Evolutionary conservation across 163 green algal species (phyloP).

Genomic region (Scenedesmus sp.): DNA sequence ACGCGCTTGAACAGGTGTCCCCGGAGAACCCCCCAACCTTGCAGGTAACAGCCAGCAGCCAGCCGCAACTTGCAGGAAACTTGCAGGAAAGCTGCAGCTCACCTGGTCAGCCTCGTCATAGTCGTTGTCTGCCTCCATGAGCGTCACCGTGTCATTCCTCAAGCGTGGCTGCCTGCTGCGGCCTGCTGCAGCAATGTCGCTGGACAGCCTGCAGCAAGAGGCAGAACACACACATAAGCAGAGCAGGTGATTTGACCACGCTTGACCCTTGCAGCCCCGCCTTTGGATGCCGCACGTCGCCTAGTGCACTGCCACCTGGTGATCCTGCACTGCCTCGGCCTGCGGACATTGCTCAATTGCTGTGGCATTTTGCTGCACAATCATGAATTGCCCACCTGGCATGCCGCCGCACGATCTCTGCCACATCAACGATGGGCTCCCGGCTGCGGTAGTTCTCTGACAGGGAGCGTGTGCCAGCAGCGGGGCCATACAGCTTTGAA

Average conservation of each 20-base stretch:
- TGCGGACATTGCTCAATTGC: not conserved
- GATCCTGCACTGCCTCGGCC: not conserved
- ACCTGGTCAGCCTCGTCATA: not conserved
- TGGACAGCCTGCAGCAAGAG: not conserved
- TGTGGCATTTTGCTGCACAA: too few species aligned
- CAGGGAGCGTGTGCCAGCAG: conserved; percentile 11
- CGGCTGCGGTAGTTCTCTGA: conserved; percentile 45
- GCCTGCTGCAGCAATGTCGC: not conserved
- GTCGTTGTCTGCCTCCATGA: conserved; percentile 10
- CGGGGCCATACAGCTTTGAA: not conserved
- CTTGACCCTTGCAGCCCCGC: not conserved
- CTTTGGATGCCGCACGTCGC: too few species aligned
- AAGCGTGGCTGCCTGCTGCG: not conserved
- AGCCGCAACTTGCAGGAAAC: not conserved
- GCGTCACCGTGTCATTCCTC: not conserved
- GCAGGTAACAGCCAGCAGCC: not conserved
- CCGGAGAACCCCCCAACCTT: not conserved
- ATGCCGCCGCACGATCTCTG: conserved; percentile 17
- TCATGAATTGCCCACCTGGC: not conserved
- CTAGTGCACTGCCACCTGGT: not conserved
- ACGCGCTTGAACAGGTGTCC: too few species aligned
- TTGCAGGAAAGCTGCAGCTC: not conserved
- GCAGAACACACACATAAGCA: not conserved
- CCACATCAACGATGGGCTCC: conserved; percentile 27
- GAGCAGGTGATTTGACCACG: not conserved